phyloP scores from a whole-genome alignment of 257 asterid species.

The Solanum chilense region DNA sequence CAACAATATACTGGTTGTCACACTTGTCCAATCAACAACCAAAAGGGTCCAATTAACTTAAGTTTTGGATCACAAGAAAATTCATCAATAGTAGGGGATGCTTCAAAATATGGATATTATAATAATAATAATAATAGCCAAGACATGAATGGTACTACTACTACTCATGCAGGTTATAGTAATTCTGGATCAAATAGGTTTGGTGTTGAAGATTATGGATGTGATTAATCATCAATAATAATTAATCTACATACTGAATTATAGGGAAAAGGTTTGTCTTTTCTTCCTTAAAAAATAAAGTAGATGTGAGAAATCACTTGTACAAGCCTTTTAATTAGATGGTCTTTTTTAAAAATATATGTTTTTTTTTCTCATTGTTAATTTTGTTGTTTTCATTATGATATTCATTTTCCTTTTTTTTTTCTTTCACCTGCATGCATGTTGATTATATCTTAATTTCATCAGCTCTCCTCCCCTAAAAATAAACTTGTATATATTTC shows the following conservation, averaged over 20 bases:
- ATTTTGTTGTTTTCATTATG: not conserved
- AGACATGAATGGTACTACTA: not conserved
- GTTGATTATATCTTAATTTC: not conserved
- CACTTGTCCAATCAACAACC: not conserved
- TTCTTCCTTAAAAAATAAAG: not conserved
- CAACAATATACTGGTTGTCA: slow-evolving; percentile 10
- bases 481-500: not conserved
- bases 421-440: not conserved
- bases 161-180: not conserved
- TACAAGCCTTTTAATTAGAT: not conserved
- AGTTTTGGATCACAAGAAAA: not conserved
- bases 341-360: not conserved
- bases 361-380: not conserved
- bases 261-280: not conserved
- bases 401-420: not conserved
- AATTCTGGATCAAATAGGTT: not conserved
- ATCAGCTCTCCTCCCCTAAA: not conserved
- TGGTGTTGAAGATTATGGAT: not conserved
- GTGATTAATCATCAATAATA: not conserved
- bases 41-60: not conserved
- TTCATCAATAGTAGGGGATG: not conserved
- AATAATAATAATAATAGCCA: not conserved
- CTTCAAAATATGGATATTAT: not conserved
- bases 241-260: not conserved
- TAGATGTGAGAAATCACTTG: not conserved